A percentile compares a stretch with the other conserved stretches of the same genome.
phyloP scores from a whole-genome alignment of 257 asterid species.

The Anisodus tanguticus region DNA sequence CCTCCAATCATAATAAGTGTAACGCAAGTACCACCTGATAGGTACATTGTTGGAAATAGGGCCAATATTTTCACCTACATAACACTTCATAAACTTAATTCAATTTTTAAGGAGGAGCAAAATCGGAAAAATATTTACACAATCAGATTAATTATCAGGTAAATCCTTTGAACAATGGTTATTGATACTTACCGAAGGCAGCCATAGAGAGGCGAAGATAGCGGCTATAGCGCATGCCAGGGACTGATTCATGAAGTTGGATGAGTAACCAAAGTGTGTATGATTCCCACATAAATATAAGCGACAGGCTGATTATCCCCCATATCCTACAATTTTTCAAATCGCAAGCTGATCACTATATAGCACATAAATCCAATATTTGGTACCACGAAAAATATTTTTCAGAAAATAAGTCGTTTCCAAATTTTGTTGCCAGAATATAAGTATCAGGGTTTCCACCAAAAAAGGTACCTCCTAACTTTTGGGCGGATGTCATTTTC shows the following conservation, averaged over 20 bases:
- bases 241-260: conserved; percentile 74
- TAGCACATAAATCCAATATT: no score
- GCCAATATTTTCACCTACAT: conserved; percentile 69
- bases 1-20: conserved; percentile 83
- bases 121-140: no score
- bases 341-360: neutral
- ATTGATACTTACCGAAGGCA: conserved; percentile 63
- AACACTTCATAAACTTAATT: neutral
- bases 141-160: no score
- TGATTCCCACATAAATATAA: conserved; percentile 76
- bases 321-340: conserved; percentile 55
- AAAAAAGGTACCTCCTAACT: neutral
- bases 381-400: no score
- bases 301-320: conserved; percentile 65
- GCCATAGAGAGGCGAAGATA: conserved; percentile 78
- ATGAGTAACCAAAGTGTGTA: conserved; percentile 82
- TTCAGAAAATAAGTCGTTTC: no score
- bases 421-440: no score
- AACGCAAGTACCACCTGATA: conserved; percentile 95
- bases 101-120: no score
- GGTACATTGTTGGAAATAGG: conserved; percentile 75
- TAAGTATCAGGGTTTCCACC: no score
- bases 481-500: neutral
- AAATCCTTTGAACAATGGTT: no score
- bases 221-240: conserved; percentile 79